Evolutionary conservation across 495 filamentous ascomycete species (phyloP).

Genomic region (Hypomontagnella monticulosa): DNA sequence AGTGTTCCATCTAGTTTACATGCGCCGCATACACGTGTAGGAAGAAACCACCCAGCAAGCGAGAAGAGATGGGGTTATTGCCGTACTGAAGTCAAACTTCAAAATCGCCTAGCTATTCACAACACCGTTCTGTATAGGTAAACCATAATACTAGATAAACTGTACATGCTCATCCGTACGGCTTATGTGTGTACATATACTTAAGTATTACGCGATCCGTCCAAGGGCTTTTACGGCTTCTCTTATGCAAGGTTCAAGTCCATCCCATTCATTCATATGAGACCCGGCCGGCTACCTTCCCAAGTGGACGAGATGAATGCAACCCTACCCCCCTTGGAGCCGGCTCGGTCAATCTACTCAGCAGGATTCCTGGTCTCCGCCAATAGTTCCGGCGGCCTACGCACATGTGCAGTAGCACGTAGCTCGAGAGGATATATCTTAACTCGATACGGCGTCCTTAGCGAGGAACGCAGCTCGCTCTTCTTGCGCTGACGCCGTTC

Average conservation of each 20-base stretch:
- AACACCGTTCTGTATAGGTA: too few relatives aligned
- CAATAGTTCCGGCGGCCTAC: conserved; percentile 15
- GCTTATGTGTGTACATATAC: too few relatives aligned
- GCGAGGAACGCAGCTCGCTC: background rate
- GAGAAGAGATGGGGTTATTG: too few relatives aligned
- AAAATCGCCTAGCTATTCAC: too few relatives aligned
- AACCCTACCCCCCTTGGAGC: conserved; percentile 17
- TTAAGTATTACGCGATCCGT: too few relatives aligned
- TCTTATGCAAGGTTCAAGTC: background rate
- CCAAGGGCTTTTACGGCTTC: too few relatives aligned
- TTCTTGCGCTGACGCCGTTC: conserved; percentile 3
- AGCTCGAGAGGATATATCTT: conserved; percentile 1
- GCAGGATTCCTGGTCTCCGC: background rate
- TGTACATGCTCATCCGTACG: too few relatives aligned
- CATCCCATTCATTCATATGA: background rate
- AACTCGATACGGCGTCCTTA: conserved; percentile 8
- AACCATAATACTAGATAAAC: too few relatives aligned
- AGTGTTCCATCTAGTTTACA: too few relatives aligned
- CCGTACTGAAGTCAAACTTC: too few relatives aligned
- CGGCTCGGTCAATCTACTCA: conserved; percentile 9
- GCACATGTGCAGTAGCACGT: conserved; percentile 26
- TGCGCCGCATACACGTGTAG: too few relatives aligned
- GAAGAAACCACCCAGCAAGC: too few relatives aligned
- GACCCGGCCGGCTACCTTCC: conserved; percentile 23
- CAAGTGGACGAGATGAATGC: conserved; percentile 29